Evolutionary conservation across 192 early-diverging fungal species (phyloP).

Genomic region (Glomus cerebriforme): DNA sequence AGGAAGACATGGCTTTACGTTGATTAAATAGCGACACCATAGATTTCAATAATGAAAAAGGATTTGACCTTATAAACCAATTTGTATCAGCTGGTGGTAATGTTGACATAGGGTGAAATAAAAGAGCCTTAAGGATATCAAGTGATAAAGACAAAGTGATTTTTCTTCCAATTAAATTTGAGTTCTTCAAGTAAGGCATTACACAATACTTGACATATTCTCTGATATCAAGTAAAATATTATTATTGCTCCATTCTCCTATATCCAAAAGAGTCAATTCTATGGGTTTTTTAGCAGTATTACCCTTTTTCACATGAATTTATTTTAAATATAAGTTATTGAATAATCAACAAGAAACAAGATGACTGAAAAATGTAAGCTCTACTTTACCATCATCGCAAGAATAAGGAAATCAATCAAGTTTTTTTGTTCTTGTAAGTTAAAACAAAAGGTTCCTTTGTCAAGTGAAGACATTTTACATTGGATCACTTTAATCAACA

Average conservation of each 20-base stretch:
- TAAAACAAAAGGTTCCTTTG: background rate
- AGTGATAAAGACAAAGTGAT: background rate
- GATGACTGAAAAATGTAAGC: background rate
- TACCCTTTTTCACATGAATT: background rate
- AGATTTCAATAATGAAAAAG: background rate
- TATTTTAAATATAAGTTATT: background rate
- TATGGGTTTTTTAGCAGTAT: background rate
- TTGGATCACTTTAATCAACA: slow-evolving; percentile 8
- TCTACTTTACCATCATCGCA: slow-evolving; percentile 1
- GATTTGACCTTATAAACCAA: slow-evolving; percentile 2
- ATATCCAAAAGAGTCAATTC: background rate
- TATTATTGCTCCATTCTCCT: slow-evolving; percentile 7
- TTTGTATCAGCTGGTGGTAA: background rate
- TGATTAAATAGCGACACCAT: background rate
- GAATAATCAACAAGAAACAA: background rate
- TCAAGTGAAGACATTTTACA: background rate
- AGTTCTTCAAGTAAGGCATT: background rate
- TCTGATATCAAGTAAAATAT: background rate
- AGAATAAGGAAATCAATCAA: background rate
- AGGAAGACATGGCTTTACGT: background rate
- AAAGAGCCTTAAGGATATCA: background rate
- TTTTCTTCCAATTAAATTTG: background rate
- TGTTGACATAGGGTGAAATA: background rate
- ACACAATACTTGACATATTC: slow-evolving; percentile 7
- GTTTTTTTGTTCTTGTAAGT: slow-evolving; percentile 7